Evolutionary conservation across 163 green algal species (phyloP).

Genomic region (Scenedesmus sp.): DNA sequence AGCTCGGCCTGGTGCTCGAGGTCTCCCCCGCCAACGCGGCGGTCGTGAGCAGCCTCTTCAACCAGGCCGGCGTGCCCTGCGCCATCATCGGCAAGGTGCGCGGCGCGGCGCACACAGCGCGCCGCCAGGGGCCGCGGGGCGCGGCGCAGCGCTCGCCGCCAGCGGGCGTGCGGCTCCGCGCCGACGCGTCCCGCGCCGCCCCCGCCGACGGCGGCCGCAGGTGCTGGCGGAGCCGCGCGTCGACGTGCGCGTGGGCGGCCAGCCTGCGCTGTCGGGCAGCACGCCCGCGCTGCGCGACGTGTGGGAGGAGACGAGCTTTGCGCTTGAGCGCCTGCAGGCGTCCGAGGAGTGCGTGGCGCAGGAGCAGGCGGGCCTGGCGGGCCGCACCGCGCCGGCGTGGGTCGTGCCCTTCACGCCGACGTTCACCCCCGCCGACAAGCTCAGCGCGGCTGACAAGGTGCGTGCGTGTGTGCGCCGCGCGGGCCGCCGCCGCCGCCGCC

Average conservation of each 20-base stretch:
- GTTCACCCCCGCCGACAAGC: conserved; percentile 75
- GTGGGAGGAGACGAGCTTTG: conserved; percentile 97
- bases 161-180: no score
- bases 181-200: no score
- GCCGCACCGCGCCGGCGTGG: conserved; percentile 80
- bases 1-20: conserved; percentile 96
- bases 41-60: conserved; percentile 73
- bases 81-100: conserved; percentile 73
- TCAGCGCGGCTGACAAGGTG: conserved; percentile 70
- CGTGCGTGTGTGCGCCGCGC: background rate
- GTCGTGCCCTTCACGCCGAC: conserved; percentile 80
- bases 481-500: background rate
- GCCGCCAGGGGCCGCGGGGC: no score
- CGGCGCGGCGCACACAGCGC: no score
- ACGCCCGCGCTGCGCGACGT: conserved; percentile 79
- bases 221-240: conserved; percentile 15
- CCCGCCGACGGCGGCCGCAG: no score
- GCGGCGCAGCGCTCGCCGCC: no score
- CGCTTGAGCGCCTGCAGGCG: conserved; percentile 88
- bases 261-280: conserved; percentile 43
- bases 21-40: conserved; percentile 69
- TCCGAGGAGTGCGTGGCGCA: conserved; percentile 82
- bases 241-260: conserved; percentile 50
- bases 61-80: conserved; percentile 71
- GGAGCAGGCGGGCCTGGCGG: conserved; percentile 77